Percentiles rank a stretch among this genome's conserved stretches.
phyloP scores from a whole-genome alignment of 1,284 basidiomycete genomes.

The Fomitopsis pinicola region DNA sequence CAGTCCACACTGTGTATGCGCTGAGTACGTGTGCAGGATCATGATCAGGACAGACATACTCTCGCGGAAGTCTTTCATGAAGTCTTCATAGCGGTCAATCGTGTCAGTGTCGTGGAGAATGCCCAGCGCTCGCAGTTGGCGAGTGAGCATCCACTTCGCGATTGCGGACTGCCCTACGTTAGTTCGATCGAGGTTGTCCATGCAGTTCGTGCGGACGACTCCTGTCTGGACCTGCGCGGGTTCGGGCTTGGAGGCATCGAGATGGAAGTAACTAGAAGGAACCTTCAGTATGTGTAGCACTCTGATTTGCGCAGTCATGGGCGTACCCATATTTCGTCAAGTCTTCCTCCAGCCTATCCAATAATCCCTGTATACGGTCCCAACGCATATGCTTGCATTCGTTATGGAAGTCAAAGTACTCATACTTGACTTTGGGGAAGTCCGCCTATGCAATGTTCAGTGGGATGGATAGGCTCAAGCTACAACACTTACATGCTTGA shows the following conservation, averaged over 20 bases:
- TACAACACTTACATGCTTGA: constrained; percentile 48
- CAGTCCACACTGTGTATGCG: constrained; percentile 83
- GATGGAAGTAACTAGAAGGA: constrained; percentile 66
- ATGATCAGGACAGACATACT: constrained; percentile 46
- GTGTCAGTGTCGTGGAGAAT: constrained; percentile 66
- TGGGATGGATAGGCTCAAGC: neutral
- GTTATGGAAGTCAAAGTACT: constrained; percentile 98
- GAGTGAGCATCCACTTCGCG: constrained; percentile 80
- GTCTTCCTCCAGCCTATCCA: constrained; percentile 76
- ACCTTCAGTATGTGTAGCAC: neutral
- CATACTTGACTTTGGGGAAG: constrained; percentile 74
- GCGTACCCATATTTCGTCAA: constrained; percentile 70
- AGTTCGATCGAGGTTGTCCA: constrained; percentile 96
- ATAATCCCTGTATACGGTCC: constrained; percentile 84
- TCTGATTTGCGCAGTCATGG: neutral
- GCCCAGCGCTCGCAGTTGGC: constrained; percentile 73
- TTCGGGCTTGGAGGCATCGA: constrained; percentile 41
- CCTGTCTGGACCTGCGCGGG: constrained; percentile 61
- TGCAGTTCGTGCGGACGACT: constrained; percentile 82
- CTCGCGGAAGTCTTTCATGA: constrained; percentile 85
- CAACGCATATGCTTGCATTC: constrained; percentile 96
- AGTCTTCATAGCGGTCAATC: constrained; percentile 74
- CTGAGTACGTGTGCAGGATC: neutral
- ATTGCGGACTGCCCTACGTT: constrained; percentile 93
- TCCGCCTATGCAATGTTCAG: constrained; percentile 41